phyloP scores from a whole-genome alignment of 768 basidiomycete genomes.

The Lepiota subincarnata region DNA sequence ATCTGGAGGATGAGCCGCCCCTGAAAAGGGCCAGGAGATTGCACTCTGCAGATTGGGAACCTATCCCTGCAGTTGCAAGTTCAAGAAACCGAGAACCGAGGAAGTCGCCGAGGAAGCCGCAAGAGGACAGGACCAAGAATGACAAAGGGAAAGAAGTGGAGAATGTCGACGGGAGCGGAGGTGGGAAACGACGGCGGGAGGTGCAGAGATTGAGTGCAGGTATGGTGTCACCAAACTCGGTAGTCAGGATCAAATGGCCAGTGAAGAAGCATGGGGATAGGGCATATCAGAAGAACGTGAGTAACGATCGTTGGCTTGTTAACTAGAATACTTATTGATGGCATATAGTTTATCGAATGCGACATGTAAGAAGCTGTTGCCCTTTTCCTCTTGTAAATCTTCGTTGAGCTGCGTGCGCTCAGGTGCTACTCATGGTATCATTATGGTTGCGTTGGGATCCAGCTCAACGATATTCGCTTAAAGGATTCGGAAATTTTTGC shows the following conservation, averaged over 20 bases:
- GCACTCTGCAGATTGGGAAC: constrained; percentile 7
- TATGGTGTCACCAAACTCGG: not conserved
- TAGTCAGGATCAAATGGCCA: constrained; percentile 18
- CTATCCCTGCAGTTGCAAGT: constrained; percentile 10
- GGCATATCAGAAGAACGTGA: constrained; percentile 24
- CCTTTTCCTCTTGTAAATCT: not conserved
- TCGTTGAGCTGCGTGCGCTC: not conserved
- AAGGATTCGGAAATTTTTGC: constrained; percentile 25
- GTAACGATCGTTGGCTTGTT: not conserved
- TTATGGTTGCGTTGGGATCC: constrained; percentile 43
- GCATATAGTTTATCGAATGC: constrained; percentile 25
- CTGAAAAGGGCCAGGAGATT: constrained; percentile 20
- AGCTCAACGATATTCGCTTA: constrained; percentile 29
- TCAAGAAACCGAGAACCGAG: too few relatives aligned
- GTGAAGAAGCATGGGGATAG: constrained; percentile 15
- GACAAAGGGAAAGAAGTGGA: too few relatives aligned
- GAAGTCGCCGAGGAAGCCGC: too few relatives aligned
- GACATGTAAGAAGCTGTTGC: constrained; percentile 16
- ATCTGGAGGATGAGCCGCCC: constrained; percentile 20
- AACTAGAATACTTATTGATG: not conserved
- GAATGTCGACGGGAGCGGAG: too few relatives aligned
- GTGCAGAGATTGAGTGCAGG: too few relatives aligned
- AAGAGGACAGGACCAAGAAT: too few relatives aligned
- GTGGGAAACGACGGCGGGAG: too few relatives aligned
- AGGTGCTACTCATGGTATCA: constrained; percentile 47